phyloP scores from a whole-genome alignment of 306 rosid species.

The Begonia masoniana region DNA sequence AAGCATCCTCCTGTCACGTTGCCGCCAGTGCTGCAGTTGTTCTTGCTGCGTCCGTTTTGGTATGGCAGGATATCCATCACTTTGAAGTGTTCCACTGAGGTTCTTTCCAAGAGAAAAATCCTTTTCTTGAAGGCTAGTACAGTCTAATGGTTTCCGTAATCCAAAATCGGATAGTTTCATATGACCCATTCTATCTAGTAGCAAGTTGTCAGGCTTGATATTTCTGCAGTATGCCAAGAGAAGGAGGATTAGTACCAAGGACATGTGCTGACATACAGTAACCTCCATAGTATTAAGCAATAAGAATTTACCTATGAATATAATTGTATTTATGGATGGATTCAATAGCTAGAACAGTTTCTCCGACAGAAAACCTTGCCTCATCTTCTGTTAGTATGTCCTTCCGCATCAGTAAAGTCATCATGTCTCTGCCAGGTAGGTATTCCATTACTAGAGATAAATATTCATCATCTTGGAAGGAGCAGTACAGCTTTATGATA shows the following conservation, averaged over 20 bases:
- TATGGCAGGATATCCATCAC: slow-evolving; percentile 76
- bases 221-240: slow-evolving; percentile 48
- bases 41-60: slow-evolving; percentile 96
- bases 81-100: slow-evolving; percentile 86
- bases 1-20: slow-evolving; percentile 92
- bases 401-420: slow-evolving; percentile 96
- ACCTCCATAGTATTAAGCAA: no score
- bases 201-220: slow-evolving; percentile 97
- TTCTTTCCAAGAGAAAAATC: slow-evolving; percentile 71
- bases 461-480: slow-evolving; percentile 92
- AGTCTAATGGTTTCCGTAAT: slow-evolving; percentile 89
- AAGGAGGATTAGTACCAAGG: slow-evolving; percentile 7
- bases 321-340: slow-evolving; percentile 96
- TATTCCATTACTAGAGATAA: slow-evolving; percentile 97
- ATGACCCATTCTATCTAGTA: slow-evolving; percentile 83
- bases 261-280: background rate
- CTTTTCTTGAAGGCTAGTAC: slow-evolving; percentile 90
- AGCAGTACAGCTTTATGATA: no score
- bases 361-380: slow-evolving; percentile 93
- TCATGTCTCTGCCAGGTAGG: slow-evolving; percentile 99
- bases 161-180: slow-evolving; percentile 98
- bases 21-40: slow-evolving; percentile 99
- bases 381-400: slow-evolving; percentile 90
- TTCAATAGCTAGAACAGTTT: slow-evolving; percentile 88
- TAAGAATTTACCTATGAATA: slow-evolving; percentile 59